Conservation (phyloP, 2,329 filamentous ascomycete genomes). For the Trichoderma hamatum region DNA sequence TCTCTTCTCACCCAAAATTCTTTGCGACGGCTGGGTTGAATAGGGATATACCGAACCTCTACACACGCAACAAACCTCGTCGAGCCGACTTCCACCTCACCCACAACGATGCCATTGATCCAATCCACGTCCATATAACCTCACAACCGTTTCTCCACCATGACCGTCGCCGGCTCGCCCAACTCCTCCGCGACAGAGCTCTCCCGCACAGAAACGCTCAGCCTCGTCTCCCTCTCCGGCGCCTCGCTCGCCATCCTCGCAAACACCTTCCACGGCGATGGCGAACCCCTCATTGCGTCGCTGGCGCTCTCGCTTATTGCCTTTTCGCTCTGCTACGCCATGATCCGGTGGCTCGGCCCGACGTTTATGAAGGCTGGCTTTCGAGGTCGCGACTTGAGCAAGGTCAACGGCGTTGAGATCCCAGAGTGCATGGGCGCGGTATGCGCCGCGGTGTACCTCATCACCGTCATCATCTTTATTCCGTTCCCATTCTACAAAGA, state of each 20-base stretch:
- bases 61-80: not conserved
- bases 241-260: constrained; percentile 73
- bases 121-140: not conserved
- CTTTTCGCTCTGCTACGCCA: constrained; percentile 78
- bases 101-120: constrained; percentile 1
- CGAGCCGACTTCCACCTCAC: not conserved
- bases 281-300: constrained; percentile 86
- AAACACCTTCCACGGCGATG: constrained; percentile 82
- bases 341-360: constrained; percentile 91
- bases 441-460: constrained; percentile 87
- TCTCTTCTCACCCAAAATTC: not conserved
- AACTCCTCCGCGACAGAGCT: constrained; percentile 44
- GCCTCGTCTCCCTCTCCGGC: constrained; percentile 64
- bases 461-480: constrained; percentile 88
- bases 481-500: constrained; percentile 98
- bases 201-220: constrained; percentile 56
- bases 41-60: not conserved
- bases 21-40: not conserved
- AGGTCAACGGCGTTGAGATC: constrained; percentile 68
- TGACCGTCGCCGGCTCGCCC: constrained; percentile 35
- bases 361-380: constrained; percentile 87
- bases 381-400: constrained; percentile 88
- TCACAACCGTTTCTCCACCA: not conserved
- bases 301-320: constrained; percentile 83
- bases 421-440: constrained; percentile 97